phyloP scores from a whole-genome alignment of 2,329 filamentous ascomycete genomes.

The Colletotrichum sublineola region DNA sequence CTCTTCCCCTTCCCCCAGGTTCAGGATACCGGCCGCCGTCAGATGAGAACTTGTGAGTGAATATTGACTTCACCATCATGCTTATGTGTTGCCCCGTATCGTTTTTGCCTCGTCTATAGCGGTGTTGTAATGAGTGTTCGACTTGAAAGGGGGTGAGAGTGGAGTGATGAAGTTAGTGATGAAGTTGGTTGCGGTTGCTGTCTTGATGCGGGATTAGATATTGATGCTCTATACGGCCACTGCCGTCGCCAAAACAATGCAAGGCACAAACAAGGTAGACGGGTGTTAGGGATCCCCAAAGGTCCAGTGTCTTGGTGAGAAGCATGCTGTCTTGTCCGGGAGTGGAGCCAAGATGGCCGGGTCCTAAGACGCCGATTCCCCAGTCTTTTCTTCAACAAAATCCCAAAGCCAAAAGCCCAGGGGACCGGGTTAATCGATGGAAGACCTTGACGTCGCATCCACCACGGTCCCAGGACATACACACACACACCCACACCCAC shows the following conservation, averaged over 20 bases:
- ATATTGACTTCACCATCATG: neutral
- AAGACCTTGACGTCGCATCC: neutral
- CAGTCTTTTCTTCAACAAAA: constrained; percentile 4
- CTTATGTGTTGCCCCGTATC: neutral
- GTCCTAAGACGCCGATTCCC: constrained; percentile 15
- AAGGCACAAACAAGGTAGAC: constrained; percentile 14
- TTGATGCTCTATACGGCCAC: constrained; percentile 2
- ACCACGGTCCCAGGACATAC: neutral
- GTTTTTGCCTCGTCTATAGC: neutral
- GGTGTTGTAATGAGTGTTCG: neutral
- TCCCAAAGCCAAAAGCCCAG: constrained; percentile 19
- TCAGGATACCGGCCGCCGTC: neutral
- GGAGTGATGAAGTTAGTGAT: neutral
- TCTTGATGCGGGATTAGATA: neutral
- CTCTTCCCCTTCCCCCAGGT: neutral
- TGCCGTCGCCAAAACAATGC: constrained; percentile 16
- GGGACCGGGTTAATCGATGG: neutral
- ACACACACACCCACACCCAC: neutral
- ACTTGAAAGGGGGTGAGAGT: too few relatives aligned
- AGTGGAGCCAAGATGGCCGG: constrained; percentile 17
- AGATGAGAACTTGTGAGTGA: neutral
- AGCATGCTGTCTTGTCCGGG: constrained; percentile 16
- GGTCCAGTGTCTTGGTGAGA: constrained; percentile 1
- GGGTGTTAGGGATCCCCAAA: constrained; percentile 10
- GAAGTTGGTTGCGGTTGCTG: neutral